Conservation (phyloP, 208 protist species). For the Leptomonas pyrrhocoris region DNA sequence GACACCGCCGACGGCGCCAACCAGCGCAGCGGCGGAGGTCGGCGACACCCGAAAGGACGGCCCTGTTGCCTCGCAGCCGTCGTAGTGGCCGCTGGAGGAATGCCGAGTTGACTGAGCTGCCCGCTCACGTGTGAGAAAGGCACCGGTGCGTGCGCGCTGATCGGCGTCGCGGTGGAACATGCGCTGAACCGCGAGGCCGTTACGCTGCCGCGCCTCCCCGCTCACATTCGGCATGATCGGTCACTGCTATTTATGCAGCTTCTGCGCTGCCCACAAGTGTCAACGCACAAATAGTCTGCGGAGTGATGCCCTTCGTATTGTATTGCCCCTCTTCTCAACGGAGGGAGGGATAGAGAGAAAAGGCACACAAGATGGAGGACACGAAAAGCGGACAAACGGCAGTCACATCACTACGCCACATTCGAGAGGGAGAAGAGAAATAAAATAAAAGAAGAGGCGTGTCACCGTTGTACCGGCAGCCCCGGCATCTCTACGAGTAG, state of each 20-base stretch:
- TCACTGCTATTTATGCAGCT: neutral
- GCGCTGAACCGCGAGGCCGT: constrained; percentile 49
- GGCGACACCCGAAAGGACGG: constrained; percentile 11
- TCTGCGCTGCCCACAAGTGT: no score
- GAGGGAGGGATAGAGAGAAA: no score
- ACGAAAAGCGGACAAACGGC: no score
- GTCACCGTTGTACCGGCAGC: no score
- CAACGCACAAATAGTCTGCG: no score
- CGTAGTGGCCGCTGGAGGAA: neutral
- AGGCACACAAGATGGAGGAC: no score
- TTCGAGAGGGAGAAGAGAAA: no score
- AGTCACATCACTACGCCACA: no score
- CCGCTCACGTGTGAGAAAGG: neutral
- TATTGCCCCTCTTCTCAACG: no score
- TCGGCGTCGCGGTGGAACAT: constrained; percentile 31
- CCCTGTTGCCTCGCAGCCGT: constrained; percentile 4
- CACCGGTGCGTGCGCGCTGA: neutral
- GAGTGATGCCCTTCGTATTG: no score
- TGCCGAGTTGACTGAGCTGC: neutral
- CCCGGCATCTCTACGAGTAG: neutral
- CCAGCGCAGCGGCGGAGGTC: constrained; percentile 29
- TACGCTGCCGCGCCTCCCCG: constrained; percentile 38
- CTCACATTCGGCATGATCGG: constrained; percentile 2
- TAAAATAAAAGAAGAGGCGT: no score
- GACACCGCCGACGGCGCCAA: constrained; percentile 6